phyloP scores from a whole-genome alignment of 83 land plant species.

The Picea mariana region DNA sequence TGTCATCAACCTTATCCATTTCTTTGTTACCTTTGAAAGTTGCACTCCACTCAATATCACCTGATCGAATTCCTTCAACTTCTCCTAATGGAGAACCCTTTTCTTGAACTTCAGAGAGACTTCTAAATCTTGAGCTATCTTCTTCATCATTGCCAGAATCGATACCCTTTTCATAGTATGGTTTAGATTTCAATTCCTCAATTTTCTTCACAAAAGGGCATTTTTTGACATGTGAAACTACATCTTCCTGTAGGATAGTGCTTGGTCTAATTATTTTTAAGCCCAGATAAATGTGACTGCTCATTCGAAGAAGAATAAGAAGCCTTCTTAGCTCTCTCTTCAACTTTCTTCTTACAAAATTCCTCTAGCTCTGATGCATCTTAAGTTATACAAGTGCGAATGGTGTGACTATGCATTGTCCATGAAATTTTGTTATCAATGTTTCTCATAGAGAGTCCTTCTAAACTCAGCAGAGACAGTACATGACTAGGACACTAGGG shows the following conservation, averaged over 20 bases:
- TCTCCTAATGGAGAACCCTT: background rate
- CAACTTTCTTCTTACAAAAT: too few species aligned
- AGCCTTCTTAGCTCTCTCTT: too few species aligned
- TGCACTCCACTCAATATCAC: background rate
- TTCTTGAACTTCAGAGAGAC: slow-evolving; percentile 1
- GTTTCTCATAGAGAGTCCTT: too few species aligned
- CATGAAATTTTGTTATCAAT: too few species aligned
- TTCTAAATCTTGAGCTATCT: background rate
- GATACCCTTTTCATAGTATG: slow-evolving; percentile 66
- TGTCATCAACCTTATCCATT: slow-evolving; percentile 19
- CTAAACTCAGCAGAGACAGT: too few species aligned
- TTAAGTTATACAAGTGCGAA: too few species aligned
- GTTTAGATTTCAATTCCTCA: slow-evolving; percentile 39
- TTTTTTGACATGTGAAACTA: slow-evolving; percentile 61
- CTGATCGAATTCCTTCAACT: background rate
- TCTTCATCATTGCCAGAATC: slow-evolving; percentile 62
- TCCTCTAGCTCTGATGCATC: too few species aligned
- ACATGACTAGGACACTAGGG: too few species aligned
- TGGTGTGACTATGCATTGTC: too few species aligned
- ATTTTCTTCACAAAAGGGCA: slow-evolving; percentile 73
- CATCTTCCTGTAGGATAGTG: slow-evolving; percentile 26
- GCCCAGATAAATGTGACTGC: too few species aligned
- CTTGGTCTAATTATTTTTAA: too few species aligned
- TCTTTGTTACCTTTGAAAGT: background rate
- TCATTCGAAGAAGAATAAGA: too few species aligned